phyloP scores from a whole-genome alignment of 306 rosid genomes.

The Sphenostylis stenocarpa region DNA sequence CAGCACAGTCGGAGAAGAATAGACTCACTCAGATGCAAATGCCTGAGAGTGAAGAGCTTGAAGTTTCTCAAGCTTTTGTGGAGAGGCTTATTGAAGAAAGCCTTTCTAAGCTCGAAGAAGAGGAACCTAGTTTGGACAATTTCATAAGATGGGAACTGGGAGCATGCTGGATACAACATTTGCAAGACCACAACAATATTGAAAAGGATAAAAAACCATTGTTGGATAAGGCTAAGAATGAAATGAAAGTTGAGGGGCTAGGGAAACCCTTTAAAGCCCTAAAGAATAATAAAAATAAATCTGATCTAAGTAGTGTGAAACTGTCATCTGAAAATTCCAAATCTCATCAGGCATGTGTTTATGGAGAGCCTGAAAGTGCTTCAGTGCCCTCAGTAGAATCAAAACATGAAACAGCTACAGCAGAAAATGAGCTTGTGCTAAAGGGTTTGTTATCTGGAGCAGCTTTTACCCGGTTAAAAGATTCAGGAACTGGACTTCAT shows the following conservation, averaged over 20 bases:
- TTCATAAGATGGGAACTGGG: slow-evolving; percentile 92
- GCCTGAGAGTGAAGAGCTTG: slow-evolving; percentile 52
- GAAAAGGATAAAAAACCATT: slow-evolving; percentile 72
- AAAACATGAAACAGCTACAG: slow-evolving; percentile 44
- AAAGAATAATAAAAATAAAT: slow-evolving; percentile 60
- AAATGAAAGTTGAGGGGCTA: slow-evolving; percentile 82
- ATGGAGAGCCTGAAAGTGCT: slow-evolving; percentile 51
- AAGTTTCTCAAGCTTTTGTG: slow-evolving; percentile 47
- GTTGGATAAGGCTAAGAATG: slow-evolving; percentile 61
- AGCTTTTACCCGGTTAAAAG: slow-evolving; percentile 77
- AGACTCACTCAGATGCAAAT: slow-evolving; percentile 42
- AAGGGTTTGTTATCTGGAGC: slow-evolving; percentile 58
- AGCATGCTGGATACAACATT: slow-evolving; percentile 92
- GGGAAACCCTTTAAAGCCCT: slow-evolving; percentile 78
- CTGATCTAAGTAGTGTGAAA: slow-evolving; percentile 46
- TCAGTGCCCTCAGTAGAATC: slow-evolving; percentile 41
- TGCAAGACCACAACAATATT: slow-evolving; percentile 76
- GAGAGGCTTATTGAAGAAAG: slow-evolving; percentile 61
- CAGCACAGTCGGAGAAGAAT: slow-evolving; percentile 53
- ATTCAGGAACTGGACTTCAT: slow-evolving; percentile 81
- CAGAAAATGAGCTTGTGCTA: slow-evolving; percentile 66
- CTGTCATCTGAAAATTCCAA: slow-evolving; percentile 46
- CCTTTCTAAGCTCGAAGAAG: slow-evolving; percentile 65
- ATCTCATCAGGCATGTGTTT: slow-evolving; percentile 38
- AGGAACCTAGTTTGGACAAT: slow-evolving; percentile 46